These are phyloP conservation scores for Haematococcus lacustris DNA, from an alignment of 139 green algal genomes.

Conservation along the genomic window DNA sequence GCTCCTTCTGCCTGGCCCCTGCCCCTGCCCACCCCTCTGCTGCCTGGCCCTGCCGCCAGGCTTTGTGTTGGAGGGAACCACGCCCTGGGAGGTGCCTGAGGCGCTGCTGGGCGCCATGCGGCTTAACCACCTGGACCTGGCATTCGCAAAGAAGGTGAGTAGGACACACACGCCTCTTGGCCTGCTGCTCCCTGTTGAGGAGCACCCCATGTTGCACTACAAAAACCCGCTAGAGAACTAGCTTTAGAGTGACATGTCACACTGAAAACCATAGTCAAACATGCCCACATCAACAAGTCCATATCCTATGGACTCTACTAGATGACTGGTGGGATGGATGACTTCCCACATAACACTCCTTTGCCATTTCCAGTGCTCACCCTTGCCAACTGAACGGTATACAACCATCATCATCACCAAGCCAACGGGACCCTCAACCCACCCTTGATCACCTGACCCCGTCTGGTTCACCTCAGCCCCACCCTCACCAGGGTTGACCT, in stretches of 20 bases:
- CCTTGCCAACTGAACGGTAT: no score
- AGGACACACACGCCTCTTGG: no score
- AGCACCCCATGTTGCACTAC: no score
- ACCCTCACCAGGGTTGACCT: no score
- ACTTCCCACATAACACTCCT: background rate
- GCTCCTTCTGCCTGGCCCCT: no score
- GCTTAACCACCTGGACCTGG: slow-evolving; percentile 30
- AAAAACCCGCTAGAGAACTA: no score
- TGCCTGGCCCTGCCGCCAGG: slow-evolving; percentile 10
- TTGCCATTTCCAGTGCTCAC: no score
- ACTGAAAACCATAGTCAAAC: background rate
- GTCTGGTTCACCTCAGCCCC: no score
- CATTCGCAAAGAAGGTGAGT: slow-evolving; percentile 5
- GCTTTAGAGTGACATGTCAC: background rate
- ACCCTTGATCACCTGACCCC: no score
- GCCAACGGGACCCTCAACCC: no score
- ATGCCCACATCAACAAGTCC: background rate
- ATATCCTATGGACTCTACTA: background rate
- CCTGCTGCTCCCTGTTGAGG: background rate
- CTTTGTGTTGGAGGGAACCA: slow-evolving; percentile 51
- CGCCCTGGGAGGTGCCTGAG: slow-evolving; percentile 51
- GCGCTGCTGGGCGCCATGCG: slow-evolving; percentile 41
- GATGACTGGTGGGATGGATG: background rate
- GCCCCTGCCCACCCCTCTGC: background rate
- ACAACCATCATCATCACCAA: no score